Evolutionary conservation across 768 basidiomycete genomes (phyloP).

Genomic region (Naganishia randhawae): DNA sequence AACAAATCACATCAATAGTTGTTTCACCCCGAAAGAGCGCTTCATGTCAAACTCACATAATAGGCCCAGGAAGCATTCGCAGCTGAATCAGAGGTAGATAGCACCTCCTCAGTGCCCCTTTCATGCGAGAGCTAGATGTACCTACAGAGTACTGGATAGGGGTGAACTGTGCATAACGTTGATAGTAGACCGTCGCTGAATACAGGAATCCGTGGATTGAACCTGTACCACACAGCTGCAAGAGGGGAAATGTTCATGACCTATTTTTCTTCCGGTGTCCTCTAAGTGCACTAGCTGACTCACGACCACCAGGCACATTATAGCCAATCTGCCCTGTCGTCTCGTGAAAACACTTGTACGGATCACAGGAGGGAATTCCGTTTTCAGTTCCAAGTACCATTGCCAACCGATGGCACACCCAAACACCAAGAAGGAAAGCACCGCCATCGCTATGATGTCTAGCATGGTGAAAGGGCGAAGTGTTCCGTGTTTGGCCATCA

Average conservation of each 20-base stretch:
- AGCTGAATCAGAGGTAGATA: not conserved
- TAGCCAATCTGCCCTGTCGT: not conserved
- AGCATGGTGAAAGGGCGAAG: not conserved
- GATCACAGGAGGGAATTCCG: not conserved
- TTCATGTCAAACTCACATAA: not conserved
- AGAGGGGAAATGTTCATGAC: not conserved
- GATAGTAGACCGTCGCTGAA: not conserved
- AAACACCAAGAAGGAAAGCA: not conserved
- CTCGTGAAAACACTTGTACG: slow-evolving; percentile 1
- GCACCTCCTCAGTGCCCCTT: not conserved
- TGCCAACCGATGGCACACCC: not conserved
- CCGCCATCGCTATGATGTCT: not conserved
- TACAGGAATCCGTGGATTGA: not conserved
- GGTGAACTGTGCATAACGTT: not conserved
- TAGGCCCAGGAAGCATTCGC: slow-evolving; percentile 4
- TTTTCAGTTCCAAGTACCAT: slow-evolving; percentile 2
- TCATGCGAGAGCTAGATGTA: not conserved
- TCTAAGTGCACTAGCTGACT: not conserved
- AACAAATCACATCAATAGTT: not conserved
- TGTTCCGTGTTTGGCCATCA: not conserved
- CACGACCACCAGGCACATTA: not conserved
- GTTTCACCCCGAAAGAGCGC: not conserved
- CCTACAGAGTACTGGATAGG: not conserved
- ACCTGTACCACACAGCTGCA: not conserved
- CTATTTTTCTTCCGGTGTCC: not conserved